Evolutionary conservation across 129 eudicot genomes (phyloP).

Genomic region (Artemisia argyi): DNA sequence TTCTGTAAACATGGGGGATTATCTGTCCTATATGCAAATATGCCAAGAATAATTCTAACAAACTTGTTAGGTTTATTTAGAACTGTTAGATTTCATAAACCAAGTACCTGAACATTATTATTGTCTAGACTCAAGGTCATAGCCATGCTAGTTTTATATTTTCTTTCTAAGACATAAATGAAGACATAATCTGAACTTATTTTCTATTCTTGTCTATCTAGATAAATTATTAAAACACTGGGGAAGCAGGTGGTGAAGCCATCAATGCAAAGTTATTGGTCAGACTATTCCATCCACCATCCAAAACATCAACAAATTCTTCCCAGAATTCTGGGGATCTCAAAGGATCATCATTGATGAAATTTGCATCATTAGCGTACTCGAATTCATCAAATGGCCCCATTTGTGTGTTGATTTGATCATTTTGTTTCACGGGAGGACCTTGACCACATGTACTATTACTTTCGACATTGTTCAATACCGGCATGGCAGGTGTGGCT

Average conservation of each 20-base stretch:
- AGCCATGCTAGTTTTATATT: conserved; percentile 1
- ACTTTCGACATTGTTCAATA: conserved; percentile 8
- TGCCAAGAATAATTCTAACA: too few relatives aligned
- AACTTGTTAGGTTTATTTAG: background rate
- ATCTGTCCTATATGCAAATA: too few relatives aligned
- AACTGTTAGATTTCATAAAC: conserved; percentile 11
- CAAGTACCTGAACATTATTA: conserved; percentile 11
- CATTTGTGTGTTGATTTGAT: conserved; percentile 18
- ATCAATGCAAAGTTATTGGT: conserved; percentile 31
- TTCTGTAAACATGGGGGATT: background rate
- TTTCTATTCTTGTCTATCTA: conserved; percentile 16
- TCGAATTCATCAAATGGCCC: conserved; percentile 23
- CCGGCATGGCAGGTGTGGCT: conserved; percentile 6
- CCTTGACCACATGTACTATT: conserved; percentile 26
- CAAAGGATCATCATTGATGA: conserved; percentile 27
- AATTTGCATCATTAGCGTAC: conserved; percentile 16
- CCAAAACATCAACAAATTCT: conserved; percentile 41
- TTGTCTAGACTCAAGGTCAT: conserved; percentile 14
- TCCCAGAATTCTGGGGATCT: conserved; percentile 45
- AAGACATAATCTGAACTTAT: conserved; percentile 15
- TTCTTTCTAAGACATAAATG: conserved; percentile 24
- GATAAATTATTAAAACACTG: conserved; percentile 30
- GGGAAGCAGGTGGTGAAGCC: conserved; percentile 38
- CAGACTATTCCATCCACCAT: conserved; percentile 38
- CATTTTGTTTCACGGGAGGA: conserved; percentile 18